A percentile compares a stretch with the other conserved stretches of the same genome.
phyloP scores from a whole-genome alignment of 305 asterid genomes.

The Caryopteris hybrid region DNA sequence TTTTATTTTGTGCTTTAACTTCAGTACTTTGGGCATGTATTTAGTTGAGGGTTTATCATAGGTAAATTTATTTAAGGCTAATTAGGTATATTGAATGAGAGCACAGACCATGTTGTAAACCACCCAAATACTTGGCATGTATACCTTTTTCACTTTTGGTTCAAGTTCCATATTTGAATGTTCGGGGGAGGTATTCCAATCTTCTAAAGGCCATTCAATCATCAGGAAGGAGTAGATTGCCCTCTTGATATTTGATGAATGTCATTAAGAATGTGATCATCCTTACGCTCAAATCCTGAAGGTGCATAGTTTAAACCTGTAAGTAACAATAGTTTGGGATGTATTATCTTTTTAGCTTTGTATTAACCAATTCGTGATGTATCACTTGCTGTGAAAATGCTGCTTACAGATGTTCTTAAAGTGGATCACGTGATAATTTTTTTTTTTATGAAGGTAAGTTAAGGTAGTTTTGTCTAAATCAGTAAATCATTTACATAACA shows the following conservation, averaged over 20 bases:
- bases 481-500: neutral
- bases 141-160: neutral
- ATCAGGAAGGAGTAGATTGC: slow-evolving; percentile 75
- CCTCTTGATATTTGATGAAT: slow-evolving; percentile 97
- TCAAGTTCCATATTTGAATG: neutral
- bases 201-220: slow-evolving; percentile 11
- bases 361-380: slow-evolving; percentile 5
- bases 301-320: slow-evolving; percentile 35
- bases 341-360: neutral
- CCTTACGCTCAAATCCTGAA: slow-evolving; percentile 98
- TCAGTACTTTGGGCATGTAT: neutral
- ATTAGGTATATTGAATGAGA: neutral
- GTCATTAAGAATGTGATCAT: slow-evolving; percentile 90
- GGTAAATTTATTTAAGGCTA: neutral
- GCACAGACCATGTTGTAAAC: neutral
- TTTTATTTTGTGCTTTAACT: neutral
- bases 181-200: neutral
- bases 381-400: slow-evolving; percentile 21
- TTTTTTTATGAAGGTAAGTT: neutral
- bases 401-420: slow-evolving; percentile 64
- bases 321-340: neutral
- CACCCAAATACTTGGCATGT: neutral
- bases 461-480: neutral
- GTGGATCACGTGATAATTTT: slow-evolving; percentile 44
- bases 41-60: neutral